phyloP scores from a whole-genome alignment of 106 monocot genomes.

The Alisma plantagoaquatica region DNA sequence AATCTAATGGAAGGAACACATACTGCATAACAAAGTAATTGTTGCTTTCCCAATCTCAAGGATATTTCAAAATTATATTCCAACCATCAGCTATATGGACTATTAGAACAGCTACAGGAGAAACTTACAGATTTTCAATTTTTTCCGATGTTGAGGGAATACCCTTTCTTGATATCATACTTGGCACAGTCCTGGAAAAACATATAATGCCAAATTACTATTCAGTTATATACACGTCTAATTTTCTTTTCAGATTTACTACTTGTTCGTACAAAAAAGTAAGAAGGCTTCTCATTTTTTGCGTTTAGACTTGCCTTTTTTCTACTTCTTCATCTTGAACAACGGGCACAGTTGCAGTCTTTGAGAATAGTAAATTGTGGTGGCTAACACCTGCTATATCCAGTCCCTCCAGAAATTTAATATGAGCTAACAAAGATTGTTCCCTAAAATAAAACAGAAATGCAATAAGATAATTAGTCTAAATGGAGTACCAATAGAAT shows the following conservation, averaged over 20 bases:
- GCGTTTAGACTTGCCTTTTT: slow-evolving; percentile 46
- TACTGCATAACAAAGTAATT: too few species aligned
- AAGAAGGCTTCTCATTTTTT: too few species aligned
- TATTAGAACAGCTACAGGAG: not conserved
- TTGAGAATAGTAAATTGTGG: slow-evolving; percentile 84
- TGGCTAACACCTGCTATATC: slow-evolving; percentile 91
- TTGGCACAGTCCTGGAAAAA: not conserved
- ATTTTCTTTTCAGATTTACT: too few species aligned
- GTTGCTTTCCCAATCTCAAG: too few species aligned
- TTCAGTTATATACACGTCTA: too few species aligned
- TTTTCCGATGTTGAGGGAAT: not conserved
- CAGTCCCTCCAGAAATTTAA: slow-evolving; percentile 59
- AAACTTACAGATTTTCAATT: not conserved
- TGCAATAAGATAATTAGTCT: too few species aligned
- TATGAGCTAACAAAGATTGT: slow-evolving; percentile 44
- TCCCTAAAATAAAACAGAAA: slow-evolving; percentile 34
- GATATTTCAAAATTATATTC: too few species aligned
- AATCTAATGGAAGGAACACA: too few species aligned
- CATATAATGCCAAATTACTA: too few species aligned
- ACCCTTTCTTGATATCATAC: not conserved
- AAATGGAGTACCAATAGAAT: too few species aligned
- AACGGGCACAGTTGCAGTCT: slow-evolving; percentile 38
- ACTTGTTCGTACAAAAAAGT: too few species aligned
- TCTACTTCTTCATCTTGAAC: slow-evolving; percentile 29
- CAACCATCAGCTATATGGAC: too few species aligned